Conservation (phyloP, 768 basidiomycete species). For the Tulasnella sp. region DNA sequence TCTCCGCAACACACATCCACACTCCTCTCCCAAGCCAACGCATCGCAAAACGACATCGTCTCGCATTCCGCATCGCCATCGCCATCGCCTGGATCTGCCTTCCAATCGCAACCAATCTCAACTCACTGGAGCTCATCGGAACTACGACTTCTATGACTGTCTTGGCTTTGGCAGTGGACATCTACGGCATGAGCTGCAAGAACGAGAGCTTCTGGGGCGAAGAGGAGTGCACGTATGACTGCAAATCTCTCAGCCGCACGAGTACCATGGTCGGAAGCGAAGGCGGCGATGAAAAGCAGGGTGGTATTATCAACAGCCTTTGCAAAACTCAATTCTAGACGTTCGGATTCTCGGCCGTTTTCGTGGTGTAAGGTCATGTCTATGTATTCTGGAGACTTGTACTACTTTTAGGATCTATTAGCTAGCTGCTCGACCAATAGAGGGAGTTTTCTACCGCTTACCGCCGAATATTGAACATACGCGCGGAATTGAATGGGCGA, state of each 20-base stretch:
- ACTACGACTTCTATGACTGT: slow-evolving; percentile 1
- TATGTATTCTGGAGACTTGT: background rate
- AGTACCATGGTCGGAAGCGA: background rate
- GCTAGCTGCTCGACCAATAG: too few species aligned
- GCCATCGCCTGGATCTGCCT: slow-evolving; percentile 5
- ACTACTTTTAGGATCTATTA: background rate
- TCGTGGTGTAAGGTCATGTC: background rate
- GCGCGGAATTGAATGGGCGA: too few species aligned
- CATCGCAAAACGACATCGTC: slow-evolving; percentile 1
- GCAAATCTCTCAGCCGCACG: background rate
- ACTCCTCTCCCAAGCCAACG: background rate
- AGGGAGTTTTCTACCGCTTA: too few species aligned
- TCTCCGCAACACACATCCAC: slow-evolving; percentile 9
- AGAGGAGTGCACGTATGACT: slow-evolving; percentile 1
- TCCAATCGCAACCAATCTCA: slow-evolving; percentile 11
- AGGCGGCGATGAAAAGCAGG: background rate
- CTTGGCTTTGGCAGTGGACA: slow-evolving; percentile 1
- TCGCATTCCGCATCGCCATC: slow-evolving; percentile 11
- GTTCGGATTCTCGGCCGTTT: background rate
- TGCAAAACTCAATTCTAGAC: background rate
- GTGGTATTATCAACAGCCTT: background rate
- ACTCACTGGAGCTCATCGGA: slow-evolving; percentile 14
- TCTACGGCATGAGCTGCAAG: slow-evolving; percentile 3
- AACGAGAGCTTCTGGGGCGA: slow-evolving; percentile 5
- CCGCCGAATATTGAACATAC: too few species aligned